Evolutionary conservation across 768 basidiomycete genomes (phyloP).

Genomic region (Jaapia argillacea): DNA sequence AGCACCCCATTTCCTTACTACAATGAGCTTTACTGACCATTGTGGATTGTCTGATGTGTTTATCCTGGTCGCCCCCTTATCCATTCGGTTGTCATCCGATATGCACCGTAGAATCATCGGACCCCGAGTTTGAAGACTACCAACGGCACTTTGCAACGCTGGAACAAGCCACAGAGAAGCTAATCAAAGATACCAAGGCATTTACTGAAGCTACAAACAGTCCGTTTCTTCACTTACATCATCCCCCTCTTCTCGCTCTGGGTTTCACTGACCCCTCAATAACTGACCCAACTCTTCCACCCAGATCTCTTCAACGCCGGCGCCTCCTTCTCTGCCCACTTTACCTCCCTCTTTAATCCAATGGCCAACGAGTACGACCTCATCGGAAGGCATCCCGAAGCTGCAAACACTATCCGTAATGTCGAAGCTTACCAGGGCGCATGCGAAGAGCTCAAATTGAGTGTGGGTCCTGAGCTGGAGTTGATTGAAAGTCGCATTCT

Average conservation of each 20-base stretch:
- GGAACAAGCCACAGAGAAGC: constrained; percentile 77
- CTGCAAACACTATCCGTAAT: constrained; percentile 68
- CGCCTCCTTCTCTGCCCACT: constrained; percentile 54
- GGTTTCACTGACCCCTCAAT: too few species aligned
- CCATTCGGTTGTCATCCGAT: constrained; percentile 2
- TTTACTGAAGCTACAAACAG: constrained; percentile 79
- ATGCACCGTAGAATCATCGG: constrained; percentile 51
- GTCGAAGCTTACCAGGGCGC: constrained; percentile 60
- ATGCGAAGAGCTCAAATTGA: constrained; percentile 75
- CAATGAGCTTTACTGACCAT: neutral
- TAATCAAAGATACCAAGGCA: constrained; percentile 84
- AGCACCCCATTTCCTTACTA: constrained; percentile 4
- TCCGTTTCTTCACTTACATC: constrained; percentile 26
- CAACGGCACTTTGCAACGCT: constrained; percentile 66
- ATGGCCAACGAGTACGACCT: constrained; percentile 72
- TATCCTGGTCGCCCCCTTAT: constrained; percentile 3
- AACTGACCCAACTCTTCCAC: neutral
- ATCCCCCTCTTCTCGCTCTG: neutral
- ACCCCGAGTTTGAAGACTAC: constrained; percentile 87
- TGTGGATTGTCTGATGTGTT: too few species aligned
- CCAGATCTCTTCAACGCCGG: constrained; percentile 60
- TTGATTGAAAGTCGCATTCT: constrained; percentile 83
- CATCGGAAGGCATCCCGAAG: constrained; percentile 66
- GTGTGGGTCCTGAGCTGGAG: constrained; percentile 85
- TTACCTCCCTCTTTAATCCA: constrained; percentile 52